Evolutionary conservation across 306 rosid genomes (phyloP).

Genomic region (Fragaria vesca): DNA sequence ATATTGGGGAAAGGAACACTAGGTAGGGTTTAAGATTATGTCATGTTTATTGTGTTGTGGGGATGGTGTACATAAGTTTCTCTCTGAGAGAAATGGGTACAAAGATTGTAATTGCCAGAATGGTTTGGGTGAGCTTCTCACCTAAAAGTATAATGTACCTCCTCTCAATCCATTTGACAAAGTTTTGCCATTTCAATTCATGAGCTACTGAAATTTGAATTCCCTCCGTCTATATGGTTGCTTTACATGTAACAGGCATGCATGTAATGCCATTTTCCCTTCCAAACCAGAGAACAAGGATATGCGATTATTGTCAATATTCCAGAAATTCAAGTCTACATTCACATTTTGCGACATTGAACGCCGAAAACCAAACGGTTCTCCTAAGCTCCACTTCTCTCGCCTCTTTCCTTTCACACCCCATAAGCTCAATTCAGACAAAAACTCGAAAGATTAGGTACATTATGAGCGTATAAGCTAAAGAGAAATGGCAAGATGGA

Average conservation of each 20-base stretch:
- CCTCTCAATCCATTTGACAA: slow-evolving; percentile 51
- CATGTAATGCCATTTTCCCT: neutral
- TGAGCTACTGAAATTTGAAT: neutral
- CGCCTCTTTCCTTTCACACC: neutral
- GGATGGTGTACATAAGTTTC: slow-evolving; percentile 73
- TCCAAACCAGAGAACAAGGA: neutral
- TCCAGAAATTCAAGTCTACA: neutral
- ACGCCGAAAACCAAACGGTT: neutral
- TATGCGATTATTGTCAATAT: no score
- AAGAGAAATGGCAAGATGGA: neutral
- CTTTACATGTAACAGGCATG: neutral
- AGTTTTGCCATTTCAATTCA: slow-evolving; percentile 18
- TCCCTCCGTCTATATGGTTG: neutral
- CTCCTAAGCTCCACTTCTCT: neutral
- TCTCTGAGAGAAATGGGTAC: slow-evolving; percentile 59
- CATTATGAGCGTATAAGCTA: neutral
- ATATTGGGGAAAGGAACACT: slow-evolving; percentile 40
- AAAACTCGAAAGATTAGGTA: neutral
- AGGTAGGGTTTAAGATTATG: slow-evolving; percentile 50
- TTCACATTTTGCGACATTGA: neutral
- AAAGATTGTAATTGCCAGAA: slow-evolving; percentile 32
- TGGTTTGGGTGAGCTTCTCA: slow-evolving; percentile 47
- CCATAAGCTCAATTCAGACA: neutral
- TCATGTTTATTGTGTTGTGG: slow-evolving; percentile 48
- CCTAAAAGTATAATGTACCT: slow-evolving; percentile 41